A percentile compares a stretch with the other conserved stretches of the same genome.
These are phyloP conservation scores for Talaromyces atroroseus DNA, from an alignment of 2,329 filamentous ascomycete species.

Conservation along the genomic window DNA sequence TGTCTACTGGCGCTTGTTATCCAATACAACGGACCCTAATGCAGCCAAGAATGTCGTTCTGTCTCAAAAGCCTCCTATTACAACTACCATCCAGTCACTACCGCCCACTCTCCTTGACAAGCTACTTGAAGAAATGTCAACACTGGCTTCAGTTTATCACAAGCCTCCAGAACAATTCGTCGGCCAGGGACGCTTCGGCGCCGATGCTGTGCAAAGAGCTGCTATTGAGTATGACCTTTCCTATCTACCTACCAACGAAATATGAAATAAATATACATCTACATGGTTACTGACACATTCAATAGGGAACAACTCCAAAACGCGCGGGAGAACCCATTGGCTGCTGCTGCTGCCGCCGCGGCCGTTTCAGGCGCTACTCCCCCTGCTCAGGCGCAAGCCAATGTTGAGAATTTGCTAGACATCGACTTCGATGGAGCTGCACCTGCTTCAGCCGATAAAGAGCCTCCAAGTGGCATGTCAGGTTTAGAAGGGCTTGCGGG, in stretches of 20 bases:
- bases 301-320: constrained; percentile 78
- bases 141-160: constrained; percentile 95
- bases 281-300: neutral
- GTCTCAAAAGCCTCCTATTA: constrained; percentile 89
- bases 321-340: constrained; percentile 87
- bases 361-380: constrained; percentile 53
- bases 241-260: neutral
- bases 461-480: constrained; percentile 59
- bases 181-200: constrained; percentile 87
- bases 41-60: constrained; percentile 90
- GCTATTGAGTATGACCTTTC: constrained; percentile 66
- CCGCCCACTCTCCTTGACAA: constrained; percentile 79
- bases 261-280: neutral
- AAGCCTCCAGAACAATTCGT: constrained; percentile 98
- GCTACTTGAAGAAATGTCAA: constrained; percentile 86
- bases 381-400: constrained; percentile 56
- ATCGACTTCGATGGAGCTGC: constrained; percentile 93
- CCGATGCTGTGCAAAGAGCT: constrained; percentile 87
- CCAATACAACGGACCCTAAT: constrained; percentile 70
- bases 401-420: constrained; percentile 90
- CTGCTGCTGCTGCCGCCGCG: constrained; percentile 68
- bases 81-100: constrained; percentile 86
- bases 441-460: constrained; percentile 74
- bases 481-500: constrained; percentile 55
- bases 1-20: constrained; percentile 95